Conservation (phyloP, 2,329 filamentous ascomycete species). For the Diaporthe ilicicola region DNA sequence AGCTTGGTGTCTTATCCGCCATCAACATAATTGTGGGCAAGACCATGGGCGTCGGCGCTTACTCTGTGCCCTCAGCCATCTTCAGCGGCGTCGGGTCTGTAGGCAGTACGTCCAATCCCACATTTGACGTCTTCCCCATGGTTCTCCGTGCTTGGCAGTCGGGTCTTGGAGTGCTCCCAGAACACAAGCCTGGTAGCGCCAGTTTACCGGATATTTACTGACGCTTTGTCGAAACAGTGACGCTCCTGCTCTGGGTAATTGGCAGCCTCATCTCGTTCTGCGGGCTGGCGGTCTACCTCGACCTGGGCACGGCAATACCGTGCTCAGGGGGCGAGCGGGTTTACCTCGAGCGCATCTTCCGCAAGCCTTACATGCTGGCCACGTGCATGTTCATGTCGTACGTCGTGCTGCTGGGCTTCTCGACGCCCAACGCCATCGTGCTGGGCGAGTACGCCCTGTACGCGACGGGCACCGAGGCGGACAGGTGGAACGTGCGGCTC, state of each 20-base stretch:
- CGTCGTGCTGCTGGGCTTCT: slow-evolving; percentile 59
- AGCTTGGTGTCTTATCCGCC: slow-evolving; percentile 46
- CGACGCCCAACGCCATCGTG: slow-evolving; percentile 60
- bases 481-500: slow-evolving; percentile 58
- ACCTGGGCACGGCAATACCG: slow-evolving; percentile 55
- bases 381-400: slow-evolving; percentile 63
- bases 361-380: slow-evolving; percentile 58
- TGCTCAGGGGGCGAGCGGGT: slow-evolving; percentile 60
- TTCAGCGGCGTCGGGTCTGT: slow-evolving; percentile 63
- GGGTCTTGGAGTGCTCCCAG: too few species aligned
- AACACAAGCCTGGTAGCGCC: not conserved
- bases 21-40: slow-evolving; percentile 50
- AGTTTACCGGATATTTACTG: not conserved
- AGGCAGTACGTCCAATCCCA: slow-evolving; percentile 41
- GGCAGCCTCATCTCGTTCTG: slow-evolving; percentile 55
- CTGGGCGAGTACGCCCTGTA: slow-evolving; percentile 61
- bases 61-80: slow-evolving; percentile 65
- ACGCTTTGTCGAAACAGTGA: slow-evolving; percentile 40
- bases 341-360: slow-evolving; percentile 62
- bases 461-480: slow-evolving; percentile 48
- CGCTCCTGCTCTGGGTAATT: slow-evolving; percentile 62
- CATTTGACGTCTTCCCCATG: not conserved
- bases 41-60: slow-evolving; percentile 55
- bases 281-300: slow-evolving; percentile 54
- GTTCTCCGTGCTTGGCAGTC: not conserved